Conservation (phyloP, 148 eudicot genomes). For the Rhododendron ferrugineum region DNA sequence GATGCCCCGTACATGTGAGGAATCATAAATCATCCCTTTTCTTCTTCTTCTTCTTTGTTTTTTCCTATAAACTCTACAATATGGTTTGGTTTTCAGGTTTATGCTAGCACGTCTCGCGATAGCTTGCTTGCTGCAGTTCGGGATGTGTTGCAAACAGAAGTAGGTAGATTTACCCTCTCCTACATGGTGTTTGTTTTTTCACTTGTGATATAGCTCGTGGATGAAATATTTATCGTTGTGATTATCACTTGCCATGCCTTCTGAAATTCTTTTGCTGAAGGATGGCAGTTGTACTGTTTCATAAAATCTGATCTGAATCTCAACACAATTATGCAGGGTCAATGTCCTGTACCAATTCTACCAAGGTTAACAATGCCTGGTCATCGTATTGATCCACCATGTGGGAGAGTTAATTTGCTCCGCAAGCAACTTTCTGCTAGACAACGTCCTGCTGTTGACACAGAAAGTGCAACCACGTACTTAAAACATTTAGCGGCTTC, state of each 20-base stretch:
- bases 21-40: slow-evolving; percentile 3
- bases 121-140: slow-evolving; percentile 95
- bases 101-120: slow-evolving; percentile 96
- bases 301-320: slow-evolving; percentile 9
- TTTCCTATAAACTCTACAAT: background rate
- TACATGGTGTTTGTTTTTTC: slow-evolving; percentile 18
- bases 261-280: slow-evolving; percentile 7
- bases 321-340: slow-evolving; percentile 54
- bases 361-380: slow-evolving; percentile 99
- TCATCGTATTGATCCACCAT: slow-evolving; percentile 95
- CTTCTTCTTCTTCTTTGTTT: background rate
- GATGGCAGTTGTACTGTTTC: background rate
- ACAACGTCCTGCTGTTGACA: slow-evolving; percentile 46
- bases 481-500: slow-evolving; percentile 90
- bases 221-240: background rate
- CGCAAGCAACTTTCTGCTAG: slow-evolving; percentile 37
- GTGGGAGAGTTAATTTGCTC: slow-evolving; percentile 69
- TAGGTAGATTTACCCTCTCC: slow-evolving; percentile 53
- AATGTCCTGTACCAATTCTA: slow-evolving; percentile 77
- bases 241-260: background rate
- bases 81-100: slow-evolving; percentile 58
- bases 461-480: slow-evolving; percentile 73
- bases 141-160: slow-evolving; percentile 91
- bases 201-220: background rate
- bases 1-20: slow-evolving; percentile 89